Evolutionary conservation across 768 basidiomycete genomes (phyloP).

Genomic region (Tylopilus plumbeoviolaceoides): DNA sequence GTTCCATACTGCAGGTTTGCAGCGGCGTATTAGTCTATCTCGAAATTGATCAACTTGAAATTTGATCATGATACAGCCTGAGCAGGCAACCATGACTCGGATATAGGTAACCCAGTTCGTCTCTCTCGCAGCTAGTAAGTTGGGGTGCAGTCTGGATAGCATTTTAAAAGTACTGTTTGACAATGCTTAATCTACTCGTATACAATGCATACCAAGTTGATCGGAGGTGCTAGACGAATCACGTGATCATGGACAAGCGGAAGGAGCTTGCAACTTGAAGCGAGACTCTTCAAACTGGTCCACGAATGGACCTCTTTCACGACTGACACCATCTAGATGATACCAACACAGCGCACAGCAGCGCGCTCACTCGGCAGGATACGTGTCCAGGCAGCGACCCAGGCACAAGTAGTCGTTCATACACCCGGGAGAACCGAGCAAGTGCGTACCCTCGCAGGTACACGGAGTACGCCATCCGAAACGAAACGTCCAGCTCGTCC

Average conservation of each 20-base stretch:
- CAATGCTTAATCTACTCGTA: no score
- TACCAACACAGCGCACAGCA: conserved; percentile 28
- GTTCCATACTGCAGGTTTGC: no score
- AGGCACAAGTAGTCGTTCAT: conserved; percentile 5
- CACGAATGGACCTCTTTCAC: not conserved
- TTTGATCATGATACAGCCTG: no score
- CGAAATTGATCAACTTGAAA: no score
- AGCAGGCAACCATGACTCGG: no score
- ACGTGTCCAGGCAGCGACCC: conserved; percentile 11
- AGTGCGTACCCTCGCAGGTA: conserved; percentile 2
- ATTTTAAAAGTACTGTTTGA: no score
- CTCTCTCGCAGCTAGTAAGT: no score
- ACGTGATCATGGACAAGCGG: conserved; percentile 20
- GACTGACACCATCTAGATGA: conserved; percentile 17
- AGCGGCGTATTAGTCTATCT: no score
- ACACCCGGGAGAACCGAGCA: conserved; percentile 8
- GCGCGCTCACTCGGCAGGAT: conserved; percentile 23
- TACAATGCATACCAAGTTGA: no score
- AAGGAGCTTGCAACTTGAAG: conserved; percentile 22
- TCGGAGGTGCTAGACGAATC: no score
- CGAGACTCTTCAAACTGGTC: not conserved
- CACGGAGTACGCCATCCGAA: not conserved
- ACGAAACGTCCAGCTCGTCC: not conserved
- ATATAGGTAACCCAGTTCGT: no score
- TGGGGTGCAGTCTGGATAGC: no score